A percentile compares a stretch with the other conserved stretches of the same genome.
Conservation (phyloP, 1,284 basidiomycete genomes). For the Singerocomus rubriflavus region DNA sequence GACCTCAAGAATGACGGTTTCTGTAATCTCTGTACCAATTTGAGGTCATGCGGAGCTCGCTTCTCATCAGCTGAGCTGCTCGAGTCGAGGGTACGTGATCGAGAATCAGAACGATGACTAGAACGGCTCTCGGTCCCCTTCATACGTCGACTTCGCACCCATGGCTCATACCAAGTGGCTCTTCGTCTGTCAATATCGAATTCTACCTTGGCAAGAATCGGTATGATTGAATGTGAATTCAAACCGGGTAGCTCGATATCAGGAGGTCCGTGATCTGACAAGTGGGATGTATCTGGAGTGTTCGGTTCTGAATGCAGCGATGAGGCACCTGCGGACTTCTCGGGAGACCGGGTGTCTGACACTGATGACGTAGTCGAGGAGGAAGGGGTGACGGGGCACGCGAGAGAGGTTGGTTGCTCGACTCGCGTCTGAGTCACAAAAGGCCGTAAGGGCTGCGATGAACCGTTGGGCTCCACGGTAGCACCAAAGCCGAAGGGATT, state of each 20-base stretch:
- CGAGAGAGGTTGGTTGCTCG: conserved; percentile 33
- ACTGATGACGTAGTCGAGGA: conserved; percentile 51
- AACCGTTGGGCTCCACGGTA: conserved; percentile 35
- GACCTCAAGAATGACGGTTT: conserved; percentile 34
- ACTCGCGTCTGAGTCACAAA: conserved; percentile 43
- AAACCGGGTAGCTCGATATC: conserved; percentile 65
- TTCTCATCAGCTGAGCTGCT: conserved; percentile 28
- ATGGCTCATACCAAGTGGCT: conserved; percentile 79
- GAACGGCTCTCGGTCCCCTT: conserved; percentile 50
- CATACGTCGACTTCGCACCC: conserved; percentile 61
- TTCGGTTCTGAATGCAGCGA: conserved; percentile 46
- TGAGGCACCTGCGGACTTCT: conserved; percentile 44
- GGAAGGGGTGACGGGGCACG: conserved; percentile 47
- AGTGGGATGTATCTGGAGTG: conserved; percentile 57
- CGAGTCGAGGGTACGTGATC: conserved; percentile 21
- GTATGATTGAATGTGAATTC: conserved; percentile 59
- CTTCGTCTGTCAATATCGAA: conserved; percentile 78
- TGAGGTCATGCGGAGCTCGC: conserved; percentile 45
- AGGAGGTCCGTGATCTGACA: conserved; percentile 42
- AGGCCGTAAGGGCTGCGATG: conserved; percentile 43
- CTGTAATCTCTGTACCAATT: conserved; percentile 48
- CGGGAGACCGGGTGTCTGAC: conserved; percentile 45
- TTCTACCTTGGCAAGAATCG: conserved; percentile 83
- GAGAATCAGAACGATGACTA: conserved; percentile 28
- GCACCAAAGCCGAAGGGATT: conserved; percentile 43